phyloP scores from a whole-genome alignment of 2,329 filamentous ascomycete species.

The Mycosphaerella arachidis region DNA sequence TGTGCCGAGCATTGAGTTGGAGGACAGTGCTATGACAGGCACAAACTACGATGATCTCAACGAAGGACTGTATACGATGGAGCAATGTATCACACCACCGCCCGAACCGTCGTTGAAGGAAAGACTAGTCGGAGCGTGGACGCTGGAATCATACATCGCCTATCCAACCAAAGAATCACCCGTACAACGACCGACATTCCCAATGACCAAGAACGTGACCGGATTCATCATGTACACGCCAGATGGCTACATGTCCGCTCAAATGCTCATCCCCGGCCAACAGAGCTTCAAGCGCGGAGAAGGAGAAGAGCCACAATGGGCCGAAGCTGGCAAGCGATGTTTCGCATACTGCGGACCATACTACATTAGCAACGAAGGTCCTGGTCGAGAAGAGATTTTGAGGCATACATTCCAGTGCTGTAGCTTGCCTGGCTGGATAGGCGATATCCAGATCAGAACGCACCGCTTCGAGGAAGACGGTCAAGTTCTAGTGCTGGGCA shows the following conservation, averaged over 20 bases:
- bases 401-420: constrained; percentile 37
- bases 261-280: constrained; percentile 37
- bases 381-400: constrained; percentile 32
- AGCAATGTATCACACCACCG: constrained; percentile 27
- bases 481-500: constrained; percentile 36
- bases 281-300: constrained; percentile 36
- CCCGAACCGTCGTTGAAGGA: constrained; percentile 29
- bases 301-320: constrained; percentile 37
- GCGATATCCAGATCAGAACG: constrained; percentile 35
- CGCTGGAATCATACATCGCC: constrained; percentile 37
- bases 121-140: constrained; percentile 36
- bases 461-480: constrained; percentile 37
- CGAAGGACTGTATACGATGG: constrained; percentile 32
- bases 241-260: constrained; percentile 38
- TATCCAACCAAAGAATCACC: constrained; percentile 34
- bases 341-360: constrained; percentile 37
- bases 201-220: constrained; percentile 35
- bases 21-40: constrained; percentile 17
- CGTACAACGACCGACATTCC: constrained; percentile 33
- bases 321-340: constrained; percentile 36
- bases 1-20: constrained; percentile 9
- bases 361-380: constrained; percentile 36
- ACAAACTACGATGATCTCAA: constrained; percentile 33
- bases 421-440: constrained; percentile 37
- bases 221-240: constrained; percentile 39